Conservation (phyloP, 2,329 filamentous ascomycete genomes). For the Beauveria rudraprayagi region DNA sequence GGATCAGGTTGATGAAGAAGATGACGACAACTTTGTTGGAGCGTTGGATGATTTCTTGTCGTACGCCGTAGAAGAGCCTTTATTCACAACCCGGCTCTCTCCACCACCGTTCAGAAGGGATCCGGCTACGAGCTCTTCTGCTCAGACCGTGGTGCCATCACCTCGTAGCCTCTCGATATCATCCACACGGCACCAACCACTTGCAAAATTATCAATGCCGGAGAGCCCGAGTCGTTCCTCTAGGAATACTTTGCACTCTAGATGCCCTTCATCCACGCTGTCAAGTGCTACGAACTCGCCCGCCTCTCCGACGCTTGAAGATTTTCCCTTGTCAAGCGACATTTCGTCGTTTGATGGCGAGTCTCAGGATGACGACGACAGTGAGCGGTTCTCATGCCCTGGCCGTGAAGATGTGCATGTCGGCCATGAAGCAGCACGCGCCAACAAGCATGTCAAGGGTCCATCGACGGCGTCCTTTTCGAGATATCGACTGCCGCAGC, state of each 20-base stretch:
- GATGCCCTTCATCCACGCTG: background rate
- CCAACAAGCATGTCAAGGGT: background rate
- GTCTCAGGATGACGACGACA: background rate
- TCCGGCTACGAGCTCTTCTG: background rate
- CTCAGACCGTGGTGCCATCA: background rate
- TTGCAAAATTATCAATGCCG: background rate
- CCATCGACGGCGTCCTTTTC: slow-evolving; percentile 1
- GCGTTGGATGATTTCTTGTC: background rate
- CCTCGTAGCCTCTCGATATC: background rate
- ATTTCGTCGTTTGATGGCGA: background rate
- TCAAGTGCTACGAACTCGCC: slow-evolving; percentile 7
- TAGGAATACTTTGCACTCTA: background rate
- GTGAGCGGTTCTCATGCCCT: background rate
- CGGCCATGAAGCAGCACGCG: background rate
- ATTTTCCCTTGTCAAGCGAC: background rate
- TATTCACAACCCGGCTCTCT: slow-evolving; percentile 1
- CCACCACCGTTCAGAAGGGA: slow-evolving; percentile 1
- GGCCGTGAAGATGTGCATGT: background rate
- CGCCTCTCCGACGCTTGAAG: background rate
- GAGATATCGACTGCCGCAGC: slow-evolving; percentile 1
- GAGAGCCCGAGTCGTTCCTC: background rate
- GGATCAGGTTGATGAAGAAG: slow-evolving; percentile 7
- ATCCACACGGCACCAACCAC: background rate
- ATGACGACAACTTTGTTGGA: background rate
- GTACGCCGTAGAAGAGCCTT: background rate